Evolutionary conservation across 345 rosid species (phyloP).

Genomic region (Gossypium anomalum): DNA sequence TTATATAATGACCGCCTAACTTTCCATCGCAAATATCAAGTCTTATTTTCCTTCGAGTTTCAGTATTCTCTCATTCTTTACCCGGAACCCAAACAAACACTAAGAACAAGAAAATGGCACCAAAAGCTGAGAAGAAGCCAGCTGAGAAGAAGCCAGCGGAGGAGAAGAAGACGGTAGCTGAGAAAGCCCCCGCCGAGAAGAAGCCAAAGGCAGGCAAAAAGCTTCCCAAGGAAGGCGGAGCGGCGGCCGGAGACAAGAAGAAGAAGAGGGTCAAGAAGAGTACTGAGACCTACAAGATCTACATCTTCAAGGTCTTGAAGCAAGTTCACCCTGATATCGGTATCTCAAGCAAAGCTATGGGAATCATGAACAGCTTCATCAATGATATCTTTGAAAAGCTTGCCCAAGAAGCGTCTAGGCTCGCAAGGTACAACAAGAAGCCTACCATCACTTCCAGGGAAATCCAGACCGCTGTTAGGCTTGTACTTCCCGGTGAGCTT

Average conservation of each 20-base stretch:
- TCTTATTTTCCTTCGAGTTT: neutral
- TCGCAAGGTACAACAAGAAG: no score
- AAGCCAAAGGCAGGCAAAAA: constrained; percentile 21
- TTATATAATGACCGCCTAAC: neutral
- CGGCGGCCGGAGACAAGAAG: constrained; percentile 15
- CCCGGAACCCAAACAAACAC: neutral
- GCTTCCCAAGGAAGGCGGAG: constrained; percentile 19
- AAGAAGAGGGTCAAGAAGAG: constrained; percentile 15
- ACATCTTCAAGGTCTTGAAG: no score
- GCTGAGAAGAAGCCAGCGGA: constrained; percentile 17
- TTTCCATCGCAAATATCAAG: neutral
- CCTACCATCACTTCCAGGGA: no score
- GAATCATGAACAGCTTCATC: no score
- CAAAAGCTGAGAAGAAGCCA: neutral
- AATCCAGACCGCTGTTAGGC: constrained; percentile 5
- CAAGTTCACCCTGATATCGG: no score
- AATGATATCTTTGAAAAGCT: no score
- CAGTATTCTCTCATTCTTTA: neutral
- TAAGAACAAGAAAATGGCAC: neutral
- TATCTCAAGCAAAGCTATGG: no score
- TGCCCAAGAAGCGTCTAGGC: no score
- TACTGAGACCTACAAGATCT: constrained; percentile 7
- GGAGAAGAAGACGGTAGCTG: constrained; percentile 16
- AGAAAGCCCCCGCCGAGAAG: constrained; percentile 18
- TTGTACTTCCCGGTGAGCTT: constrained; percentile 20